A percentile compares a stretch with the other conserved stretches of the same genome.
phyloP scores from a whole-genome alignment of 768 basidiomycete species.

The Calocera cornea region DNA sequence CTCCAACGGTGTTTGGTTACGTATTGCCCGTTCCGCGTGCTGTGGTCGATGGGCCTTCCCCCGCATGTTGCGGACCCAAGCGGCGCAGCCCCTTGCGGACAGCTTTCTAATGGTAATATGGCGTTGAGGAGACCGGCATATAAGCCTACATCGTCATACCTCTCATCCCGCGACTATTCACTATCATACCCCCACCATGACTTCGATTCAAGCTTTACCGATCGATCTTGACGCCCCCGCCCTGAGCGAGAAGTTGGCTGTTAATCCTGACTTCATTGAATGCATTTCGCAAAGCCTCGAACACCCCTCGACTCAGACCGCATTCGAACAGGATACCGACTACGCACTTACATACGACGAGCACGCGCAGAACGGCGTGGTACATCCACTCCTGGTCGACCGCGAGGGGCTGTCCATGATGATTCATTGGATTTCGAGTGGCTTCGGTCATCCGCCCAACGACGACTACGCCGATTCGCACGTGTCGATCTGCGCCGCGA shows the following conservation, averaged over 20 bases:
- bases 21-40: no score
- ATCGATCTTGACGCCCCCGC: not conserved
- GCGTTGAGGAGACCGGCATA: no score
- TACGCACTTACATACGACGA: not conserved
- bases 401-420: not conserved
- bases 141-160: no score
- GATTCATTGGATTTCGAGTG: not conserved
- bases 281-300: not conserved
- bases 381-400: not conserved
- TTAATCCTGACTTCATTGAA: not conserved
- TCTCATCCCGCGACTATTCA: no score
- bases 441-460: not conserved
- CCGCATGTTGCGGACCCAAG: no score
- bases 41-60: no score
- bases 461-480: not conserved
- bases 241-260: not conserved
- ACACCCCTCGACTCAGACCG: not conserved
- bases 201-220: not conserved
- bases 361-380: not conserved
- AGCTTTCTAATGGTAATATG: no score
- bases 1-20: no score
- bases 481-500: not conserved
- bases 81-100: no score
- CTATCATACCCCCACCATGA: not conserved
- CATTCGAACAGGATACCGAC: not conserved